Evolutionary conservation across 2,329 filamentous ascomycete genomes (phyloP).

Genomic region (Alternaria ethzedia): DNA sequence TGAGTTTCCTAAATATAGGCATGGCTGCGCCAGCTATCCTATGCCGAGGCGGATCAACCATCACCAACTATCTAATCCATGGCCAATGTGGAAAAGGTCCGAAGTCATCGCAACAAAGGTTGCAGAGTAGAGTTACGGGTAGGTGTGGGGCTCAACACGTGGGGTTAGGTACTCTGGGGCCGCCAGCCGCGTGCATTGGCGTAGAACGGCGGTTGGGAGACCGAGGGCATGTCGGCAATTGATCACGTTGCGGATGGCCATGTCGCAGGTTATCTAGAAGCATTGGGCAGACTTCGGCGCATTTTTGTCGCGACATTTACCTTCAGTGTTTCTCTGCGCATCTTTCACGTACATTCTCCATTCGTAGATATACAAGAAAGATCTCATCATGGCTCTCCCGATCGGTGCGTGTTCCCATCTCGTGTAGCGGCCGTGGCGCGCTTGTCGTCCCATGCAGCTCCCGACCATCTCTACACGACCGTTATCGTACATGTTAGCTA

Average conservation of each 20-base stretch:
- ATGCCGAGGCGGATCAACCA: not conserved
- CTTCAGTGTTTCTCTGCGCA: not conserved
- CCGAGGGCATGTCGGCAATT: conserved; percentile 37
- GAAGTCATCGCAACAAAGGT: not conserved
- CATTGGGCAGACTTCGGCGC: conserved; percentile 3
- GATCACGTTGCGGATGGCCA: conserved; percentile 29
- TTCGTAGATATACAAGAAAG: not conserved
- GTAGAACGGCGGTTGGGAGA: conserved; percentile 1
- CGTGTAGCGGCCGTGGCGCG: conserved; percentile 3
- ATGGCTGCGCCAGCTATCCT: not conserved
- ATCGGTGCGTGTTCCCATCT: conserved; percentile 10
- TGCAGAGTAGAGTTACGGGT: conserved; percentile 21
- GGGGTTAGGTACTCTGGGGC: conserved; percentile 10
- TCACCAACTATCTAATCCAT: not conserved
- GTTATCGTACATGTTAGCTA: conserved; percentile 1
- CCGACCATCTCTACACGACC: not conserved
- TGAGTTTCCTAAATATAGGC: not conserved
- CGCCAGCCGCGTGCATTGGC: conserved; percentile 15
- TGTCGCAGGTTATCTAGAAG: conserved; percentile 18
- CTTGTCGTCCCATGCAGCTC: not conserved
- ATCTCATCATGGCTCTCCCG: conserved; percentile 12
- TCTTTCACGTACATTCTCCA: not conserved
- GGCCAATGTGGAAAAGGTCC: not conserved
- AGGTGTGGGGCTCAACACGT: conserved; percentile 24
- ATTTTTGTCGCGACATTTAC: not conserved